Conservation (phyloP, 2,329 filamentous ascomycete genomes). For the Sphaerulina populicola region DNA sequence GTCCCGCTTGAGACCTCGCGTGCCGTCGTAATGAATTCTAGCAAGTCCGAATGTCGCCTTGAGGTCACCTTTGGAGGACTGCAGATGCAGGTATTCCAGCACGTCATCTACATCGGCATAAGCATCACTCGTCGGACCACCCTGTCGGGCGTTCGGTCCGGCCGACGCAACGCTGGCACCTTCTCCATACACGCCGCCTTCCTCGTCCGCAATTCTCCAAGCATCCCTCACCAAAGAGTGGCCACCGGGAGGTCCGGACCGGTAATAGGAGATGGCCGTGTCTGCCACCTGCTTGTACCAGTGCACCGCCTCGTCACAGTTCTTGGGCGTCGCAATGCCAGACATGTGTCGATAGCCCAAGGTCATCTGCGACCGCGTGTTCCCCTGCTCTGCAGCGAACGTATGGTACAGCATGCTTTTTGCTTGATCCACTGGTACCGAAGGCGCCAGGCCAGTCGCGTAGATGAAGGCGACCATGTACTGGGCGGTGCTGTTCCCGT, state of each 20-base stretch:
- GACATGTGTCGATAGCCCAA: slow-evolving; percentile 76
- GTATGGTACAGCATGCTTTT: slow-evolving; percentile 90
- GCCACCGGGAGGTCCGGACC: slow-evolving; percentile 83
- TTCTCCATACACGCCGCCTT: slow-evolving; percentile 88
- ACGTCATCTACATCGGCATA: slow-evolving; percentile 87
- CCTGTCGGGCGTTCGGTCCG: slow-evolving; percentile 68
- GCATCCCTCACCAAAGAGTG: slow-evolving; percentile 67
- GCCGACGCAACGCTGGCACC: slow-evolving; percentile 86
- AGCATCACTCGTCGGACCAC: slow-evolving; percentile 65
- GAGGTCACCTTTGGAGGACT: slow-evolving; percentile 81
- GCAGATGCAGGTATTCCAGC: slow-evolving; percentile 83
- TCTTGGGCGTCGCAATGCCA: slow-evolving; percentile 76
- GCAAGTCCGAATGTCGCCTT: slow-evolving; percentile 81
- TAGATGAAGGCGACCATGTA: slow-evolving; percentile 96
- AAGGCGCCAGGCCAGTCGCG: slow-evolving; percentile 78
- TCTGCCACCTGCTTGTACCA: slow-evolving; percentile 93
- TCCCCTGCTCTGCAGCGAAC: slow-evolving; percentile 76
- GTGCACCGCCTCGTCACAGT: slow-evolving; percentile 73
- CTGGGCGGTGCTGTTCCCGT: slow-evolving; percentile 86
- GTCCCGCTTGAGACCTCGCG: slow-evolving; percentile 64
- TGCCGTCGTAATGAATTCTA: slow-evolving; percentile 80
- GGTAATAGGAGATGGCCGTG: slow-evolving; percentile 80
- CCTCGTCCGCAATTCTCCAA: slow-evolving; percentile 80
- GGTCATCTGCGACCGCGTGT: slow-evolving; percentile 86
- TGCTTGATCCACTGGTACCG: slow-evolving; percentile 76